These are phyloP conservation scores for Rosa persica DNA, from an alignment of 306 rosid genomes.

Conservation along the genomic window DNA sequence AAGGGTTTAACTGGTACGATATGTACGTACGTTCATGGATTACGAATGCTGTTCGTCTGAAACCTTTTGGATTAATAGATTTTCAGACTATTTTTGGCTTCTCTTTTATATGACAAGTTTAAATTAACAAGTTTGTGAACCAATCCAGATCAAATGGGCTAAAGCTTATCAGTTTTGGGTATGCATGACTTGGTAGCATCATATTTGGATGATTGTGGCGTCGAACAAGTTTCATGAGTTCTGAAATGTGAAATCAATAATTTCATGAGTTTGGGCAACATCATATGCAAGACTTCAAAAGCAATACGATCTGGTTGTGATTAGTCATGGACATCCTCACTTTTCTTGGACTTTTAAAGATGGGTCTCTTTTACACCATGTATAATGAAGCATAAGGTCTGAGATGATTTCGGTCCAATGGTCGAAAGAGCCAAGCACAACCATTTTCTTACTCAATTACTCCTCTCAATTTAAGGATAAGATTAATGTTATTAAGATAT, in stretches of 20 bases:
- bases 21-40: background rate
- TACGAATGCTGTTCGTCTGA: background rate
- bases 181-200: background rate
- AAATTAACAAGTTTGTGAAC: background rate
- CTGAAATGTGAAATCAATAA: background rate
- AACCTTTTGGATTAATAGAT: background rate
- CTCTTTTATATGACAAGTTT: background rate
- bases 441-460: no score
- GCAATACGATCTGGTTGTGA: background rate
- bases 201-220: background rate
- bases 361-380: no score
- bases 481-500: no score
- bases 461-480: no score
- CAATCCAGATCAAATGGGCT: background rate
- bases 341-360: no score
- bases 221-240: background rate
- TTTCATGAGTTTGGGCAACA: background rate
- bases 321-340: background rate
- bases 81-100: background rate
- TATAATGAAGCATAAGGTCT: background rate
- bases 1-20: constrained; percentile 6
- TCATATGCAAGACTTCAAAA: no score
- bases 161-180: background rate
- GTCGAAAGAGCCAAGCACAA: no score
- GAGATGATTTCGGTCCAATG: no score